Evolutionary conservation across 306 rosid species (phyloP).

Genomic region (Macrotyloma uniflorum): DNA sequence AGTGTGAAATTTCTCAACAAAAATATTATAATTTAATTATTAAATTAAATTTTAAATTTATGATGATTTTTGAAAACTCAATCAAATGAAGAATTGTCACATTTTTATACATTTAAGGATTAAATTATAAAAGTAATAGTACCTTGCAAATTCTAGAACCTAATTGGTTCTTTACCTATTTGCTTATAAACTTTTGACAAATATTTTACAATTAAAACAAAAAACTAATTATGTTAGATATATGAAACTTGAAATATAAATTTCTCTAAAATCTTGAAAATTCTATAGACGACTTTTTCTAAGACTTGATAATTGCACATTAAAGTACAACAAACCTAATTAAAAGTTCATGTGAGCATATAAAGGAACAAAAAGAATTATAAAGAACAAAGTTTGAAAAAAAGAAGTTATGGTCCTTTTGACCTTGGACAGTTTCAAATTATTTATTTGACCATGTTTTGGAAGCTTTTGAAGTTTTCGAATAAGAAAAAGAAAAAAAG

Average conservation of each 20-base stretch:
- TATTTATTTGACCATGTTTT: constrained; percentile 12
- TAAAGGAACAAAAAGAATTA: neutral
- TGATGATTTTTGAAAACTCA: no score
- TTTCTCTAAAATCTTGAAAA: neutral
- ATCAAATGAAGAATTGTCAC: no score
- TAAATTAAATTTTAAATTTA: no score
- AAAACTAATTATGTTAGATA: neutral
- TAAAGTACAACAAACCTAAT: neutral
- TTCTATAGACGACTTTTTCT: neutral
- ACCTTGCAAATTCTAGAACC: no score
- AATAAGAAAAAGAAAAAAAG: no score
- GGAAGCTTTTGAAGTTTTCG: constrained; percentile 7
- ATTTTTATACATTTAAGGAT: no score
- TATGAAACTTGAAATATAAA: neutral
- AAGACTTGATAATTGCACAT: neutral
- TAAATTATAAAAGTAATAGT: no score
- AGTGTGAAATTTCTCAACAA: no score
- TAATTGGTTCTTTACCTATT: neutral
- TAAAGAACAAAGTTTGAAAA: neutral
- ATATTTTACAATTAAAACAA: neutral
- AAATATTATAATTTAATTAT: no score
- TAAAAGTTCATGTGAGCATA: neutral
- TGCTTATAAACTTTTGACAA: neutral
- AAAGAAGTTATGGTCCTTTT: neutral
- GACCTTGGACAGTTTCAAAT: neutral